Conservation (phyloP, 441 rosid genomes). For the Biscutella laevigata region DNA sequence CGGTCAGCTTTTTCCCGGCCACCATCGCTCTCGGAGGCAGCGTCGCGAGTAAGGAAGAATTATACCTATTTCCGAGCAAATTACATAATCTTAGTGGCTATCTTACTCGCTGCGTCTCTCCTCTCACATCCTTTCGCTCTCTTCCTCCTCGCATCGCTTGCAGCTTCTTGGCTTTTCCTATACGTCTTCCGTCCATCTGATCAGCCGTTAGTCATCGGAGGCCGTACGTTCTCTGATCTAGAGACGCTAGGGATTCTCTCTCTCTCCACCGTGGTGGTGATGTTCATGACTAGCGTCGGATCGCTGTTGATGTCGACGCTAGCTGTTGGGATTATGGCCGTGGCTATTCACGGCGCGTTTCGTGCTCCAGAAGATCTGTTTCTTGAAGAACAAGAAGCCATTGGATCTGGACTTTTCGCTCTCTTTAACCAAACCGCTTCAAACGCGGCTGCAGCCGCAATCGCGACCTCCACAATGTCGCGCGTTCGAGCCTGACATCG, state of each 20-base stretch:
- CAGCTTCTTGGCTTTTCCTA: slow-evolving; percentile 51
- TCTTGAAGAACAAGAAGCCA: slow-evolving; percentile 42
- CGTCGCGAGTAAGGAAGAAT: slow-evolving; percentile 39
- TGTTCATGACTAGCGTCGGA: slow-evolving; percentile 49
- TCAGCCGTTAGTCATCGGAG: slow-evolving; percentile 39
- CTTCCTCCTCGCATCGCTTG: slow-evolving; percentile 38
- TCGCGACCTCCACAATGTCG: slow-evolving; percentile 21
- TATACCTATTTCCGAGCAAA: slow-evolving; percentile 43
- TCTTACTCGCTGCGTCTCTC: slow-evolving; percentile 39
- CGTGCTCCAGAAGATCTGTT: slow-evolving; percentile 50
- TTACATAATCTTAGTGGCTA: slow-evolving; percentile 36
- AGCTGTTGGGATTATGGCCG: slow-evolving; percentile 33
- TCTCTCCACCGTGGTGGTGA: slow-evolving; percentile 30
- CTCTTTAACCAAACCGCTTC: slow-evolving; percentile 35
- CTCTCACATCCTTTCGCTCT: slow-evolving; percentile 51
- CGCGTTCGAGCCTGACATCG: slow-evolving; percentile 38
- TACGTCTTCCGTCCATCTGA: slow-evolving; percentile 43
- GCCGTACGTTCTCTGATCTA: slow-evolving; percentile 41
- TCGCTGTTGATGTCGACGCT: slow-evolving; percentile 37
- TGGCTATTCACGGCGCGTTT: slow-evolving; percentile 38
- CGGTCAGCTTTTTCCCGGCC: slow-evolving; percentile 41
- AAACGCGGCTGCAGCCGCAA: slow-evolving; percentile 33
- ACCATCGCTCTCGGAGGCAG: slow-evolving; percentile 38
- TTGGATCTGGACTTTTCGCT: slow-evolving; percentile 34
- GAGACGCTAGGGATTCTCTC: slow-evolving; percentile 40